Evolutionary conservation across 225 moss, liverwort and hornwort species (phyloP).

Genomic region (Lunularia cruciata): DNA sequence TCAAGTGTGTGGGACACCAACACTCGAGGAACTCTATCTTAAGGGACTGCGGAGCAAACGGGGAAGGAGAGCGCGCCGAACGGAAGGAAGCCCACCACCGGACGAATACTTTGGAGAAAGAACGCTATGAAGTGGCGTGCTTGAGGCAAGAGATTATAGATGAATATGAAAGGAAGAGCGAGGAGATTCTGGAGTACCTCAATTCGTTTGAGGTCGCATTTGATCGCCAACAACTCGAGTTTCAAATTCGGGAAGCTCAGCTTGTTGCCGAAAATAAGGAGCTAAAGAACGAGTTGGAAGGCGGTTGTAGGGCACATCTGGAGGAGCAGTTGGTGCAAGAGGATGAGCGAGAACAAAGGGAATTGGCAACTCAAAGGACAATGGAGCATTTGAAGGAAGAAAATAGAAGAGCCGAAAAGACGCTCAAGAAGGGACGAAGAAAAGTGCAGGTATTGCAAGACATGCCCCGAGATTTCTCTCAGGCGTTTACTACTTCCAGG

Average conservation of each 20-base stretch:
- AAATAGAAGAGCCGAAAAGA: conserved; percentile 16
- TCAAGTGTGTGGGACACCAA: conserved; percentile 22
- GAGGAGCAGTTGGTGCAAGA: conserved; percentile 1
- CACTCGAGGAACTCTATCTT: conserved; percentile 18
- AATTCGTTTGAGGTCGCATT: conserved; percentile 75
- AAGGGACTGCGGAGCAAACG: conserved; percentile 1
- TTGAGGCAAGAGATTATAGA: conserved; percentile 74
- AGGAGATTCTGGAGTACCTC: conserved; percentile 66
- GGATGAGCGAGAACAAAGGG: conserved; percentile 19
- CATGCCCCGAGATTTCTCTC: too few species aligned
- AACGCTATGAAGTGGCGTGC: conserved; percentile 69
- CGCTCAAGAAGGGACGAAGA: conserved; percentile 19
- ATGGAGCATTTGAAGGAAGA: conserved; percentile 31
- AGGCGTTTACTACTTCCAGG: too few species aligned
- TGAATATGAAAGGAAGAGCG: conserved; percentile 77
- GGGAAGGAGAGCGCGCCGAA: neutral
- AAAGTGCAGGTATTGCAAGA: conserved; percentile 33
- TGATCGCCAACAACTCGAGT: conserved; percentile 58
- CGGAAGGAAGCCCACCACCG: conserved; percentile 46
- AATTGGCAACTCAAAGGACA: conserved; percentile 15
- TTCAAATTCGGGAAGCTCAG: conserved; percentile 53
- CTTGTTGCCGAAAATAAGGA: conserved; percentile 57
- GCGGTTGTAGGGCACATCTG: conserved; percentile 56
- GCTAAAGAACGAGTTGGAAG: conserved; percentile 57
- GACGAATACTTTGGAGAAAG: conserved; percentile 59